A percentile compares a stretch with the other conserved stretches of the same genome.
phyloP scores from a whole-genome alignment of 306 rosid genomes.

The Dryas alaskensis region DNA sequence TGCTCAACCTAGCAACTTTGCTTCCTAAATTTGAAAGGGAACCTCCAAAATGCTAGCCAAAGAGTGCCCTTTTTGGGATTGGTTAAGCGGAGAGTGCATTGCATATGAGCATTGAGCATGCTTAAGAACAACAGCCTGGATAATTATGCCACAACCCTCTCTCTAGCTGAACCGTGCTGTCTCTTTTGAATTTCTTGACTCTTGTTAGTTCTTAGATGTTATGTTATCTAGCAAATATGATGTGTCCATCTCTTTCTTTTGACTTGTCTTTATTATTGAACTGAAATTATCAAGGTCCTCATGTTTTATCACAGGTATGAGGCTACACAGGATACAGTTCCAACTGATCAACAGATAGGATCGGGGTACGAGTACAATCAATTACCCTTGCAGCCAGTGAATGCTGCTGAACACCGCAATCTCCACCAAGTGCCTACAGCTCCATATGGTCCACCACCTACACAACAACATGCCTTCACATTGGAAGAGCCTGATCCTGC shows the following conservation, averaged over 20 bases:
- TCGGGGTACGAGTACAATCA: background rate
- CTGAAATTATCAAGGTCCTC: background rate
- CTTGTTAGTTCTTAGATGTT: background rate
- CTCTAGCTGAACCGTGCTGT: background rate
- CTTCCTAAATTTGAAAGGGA: background rate
- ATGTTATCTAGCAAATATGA: background rate
- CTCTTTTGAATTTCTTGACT: background rate
- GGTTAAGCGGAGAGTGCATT: constrained; percentile 5
- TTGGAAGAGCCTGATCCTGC: background rate
- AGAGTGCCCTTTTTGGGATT: background rate
- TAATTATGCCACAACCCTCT: background rate
- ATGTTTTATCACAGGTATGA: background rate
- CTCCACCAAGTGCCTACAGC: constrained; percentile 4
- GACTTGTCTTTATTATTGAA: background rate
- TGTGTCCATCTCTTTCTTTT: background rate
- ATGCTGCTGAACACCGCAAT: background rate
- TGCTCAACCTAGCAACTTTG: background rate
- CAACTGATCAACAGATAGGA: constrained; percentile 8
- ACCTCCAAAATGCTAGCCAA: constrained; percentile 3
- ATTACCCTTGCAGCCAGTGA: background rate
- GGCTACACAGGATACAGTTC: constrained; percentile 1
- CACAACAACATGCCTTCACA: background rate
- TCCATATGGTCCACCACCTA: background rate
- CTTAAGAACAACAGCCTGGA: constrained; percentile 8
- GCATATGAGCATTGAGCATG: constrained; percentile 5